Conservation (phyloP, 352 stramenopile species). For the Pythium phragmiticola region DNA sequence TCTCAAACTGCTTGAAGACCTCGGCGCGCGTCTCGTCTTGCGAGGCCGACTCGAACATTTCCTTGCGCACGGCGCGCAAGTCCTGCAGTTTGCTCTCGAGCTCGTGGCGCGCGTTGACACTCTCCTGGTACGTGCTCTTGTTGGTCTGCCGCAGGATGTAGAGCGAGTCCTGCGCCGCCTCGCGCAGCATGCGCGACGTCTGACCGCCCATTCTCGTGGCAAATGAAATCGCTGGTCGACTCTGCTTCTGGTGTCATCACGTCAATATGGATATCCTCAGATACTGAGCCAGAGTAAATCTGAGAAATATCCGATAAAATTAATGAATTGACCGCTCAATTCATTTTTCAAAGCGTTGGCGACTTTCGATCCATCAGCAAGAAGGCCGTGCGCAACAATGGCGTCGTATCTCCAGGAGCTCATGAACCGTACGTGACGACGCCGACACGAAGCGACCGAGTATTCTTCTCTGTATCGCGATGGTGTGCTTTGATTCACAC, state of each 20-base stretch:
- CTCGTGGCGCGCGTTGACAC: slow-evolving; percentile 46
- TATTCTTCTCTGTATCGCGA: background rate
- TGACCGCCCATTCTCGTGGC: slow-evolving; percentile 57
- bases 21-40: slow-evolving; percentile 50
- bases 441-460: background rate
- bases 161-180: slow-evolving; percentile 75
- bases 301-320: slow-evolving; percentile 13
- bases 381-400: slow-evolving; percentile 38
- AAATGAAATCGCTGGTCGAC: background rate
- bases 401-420: slow-evolving; percentile 82
- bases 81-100: slow-evolving; percentile 63
- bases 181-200: slow-evolving; percentile 75
- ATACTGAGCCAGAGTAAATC: slow-evolving; percentile 12
- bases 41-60: slow-evolving; percentile 61
- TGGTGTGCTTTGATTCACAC: background rate
- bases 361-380: background rate
- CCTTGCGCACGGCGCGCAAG: slow-evolving; percentile 49
- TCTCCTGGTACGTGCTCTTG: slow-evolving; percentile 62
- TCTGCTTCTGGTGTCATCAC: background rate
- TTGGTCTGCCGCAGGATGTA: slow-evolving; percentile 83
- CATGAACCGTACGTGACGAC: slow-evolving; percentile 66
- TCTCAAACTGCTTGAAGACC: slow-evolving; percentile 59
- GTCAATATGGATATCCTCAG: slow-evolving; percentile 16
- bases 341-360: slow-evolving; percentile 21
- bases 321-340: slow-evolving; percentile 26